These are phyloP conservation scores for Citrus medica DNA, from an alignment of 345 rosid genomes.

Conservation along the genomic window DNA sequence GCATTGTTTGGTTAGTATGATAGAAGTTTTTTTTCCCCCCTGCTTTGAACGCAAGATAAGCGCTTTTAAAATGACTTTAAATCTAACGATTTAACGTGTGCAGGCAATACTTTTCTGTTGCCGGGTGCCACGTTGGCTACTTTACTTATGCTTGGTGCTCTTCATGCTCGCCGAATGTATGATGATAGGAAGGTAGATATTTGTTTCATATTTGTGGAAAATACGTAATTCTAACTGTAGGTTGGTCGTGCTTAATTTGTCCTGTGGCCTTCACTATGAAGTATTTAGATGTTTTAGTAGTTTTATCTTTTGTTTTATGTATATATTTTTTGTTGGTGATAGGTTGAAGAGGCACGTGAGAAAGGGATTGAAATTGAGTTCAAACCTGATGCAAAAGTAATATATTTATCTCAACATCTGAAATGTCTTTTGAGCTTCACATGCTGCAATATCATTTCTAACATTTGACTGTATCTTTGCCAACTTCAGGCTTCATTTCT, in stretches of 20 bases:
- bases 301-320: background rate
- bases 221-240: background rate
- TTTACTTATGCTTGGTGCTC: conserved; percentile 92
- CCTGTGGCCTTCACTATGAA: background rate
- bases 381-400: conserved; percentile 74
- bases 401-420: background rate
- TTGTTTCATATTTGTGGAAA: background rate
- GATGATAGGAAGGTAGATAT: conserved; percentile 72
- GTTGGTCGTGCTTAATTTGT: background rate
- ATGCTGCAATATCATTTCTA: conserved; percentile 2
- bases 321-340: conserved; percentile 18
- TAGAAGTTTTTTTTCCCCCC: background rate
- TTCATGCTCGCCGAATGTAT: conserved; percentile 89
- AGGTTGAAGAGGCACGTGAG: conserved; percentile 82
- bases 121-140: conserved; percentile 95
- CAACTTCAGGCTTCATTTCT: conserved; percentile 74
- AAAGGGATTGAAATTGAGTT: conserved; percentile 80
- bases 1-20: background rate
- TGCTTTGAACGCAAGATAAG: background rate
- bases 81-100: background rate
- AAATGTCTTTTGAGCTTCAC: background rate
- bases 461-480: conserved; percentile 9
- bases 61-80: background rate
- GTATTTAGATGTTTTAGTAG: background rate
- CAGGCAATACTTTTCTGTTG: conserved; percentile 67